phyloP scores from a whole-genome alignment of 2,329 filamentous ascomycete genomes.

The Akanthomyces lecanii region DNA sequence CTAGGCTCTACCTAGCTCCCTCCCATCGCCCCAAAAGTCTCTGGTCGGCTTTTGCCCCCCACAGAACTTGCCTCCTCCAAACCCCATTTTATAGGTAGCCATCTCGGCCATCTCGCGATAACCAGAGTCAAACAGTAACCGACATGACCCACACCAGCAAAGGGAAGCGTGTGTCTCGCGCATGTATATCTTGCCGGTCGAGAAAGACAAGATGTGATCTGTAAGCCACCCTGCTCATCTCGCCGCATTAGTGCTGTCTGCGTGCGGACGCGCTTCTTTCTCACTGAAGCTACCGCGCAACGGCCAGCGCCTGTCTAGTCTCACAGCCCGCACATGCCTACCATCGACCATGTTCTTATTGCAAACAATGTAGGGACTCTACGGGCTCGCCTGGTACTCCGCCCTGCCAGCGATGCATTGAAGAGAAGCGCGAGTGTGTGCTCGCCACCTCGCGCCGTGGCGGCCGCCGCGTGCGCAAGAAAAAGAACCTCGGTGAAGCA shows the following conservation, averaged over 20 bases:
- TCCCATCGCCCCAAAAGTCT: background rate
- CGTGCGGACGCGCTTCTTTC: background rate
- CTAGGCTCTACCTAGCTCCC: background rate
- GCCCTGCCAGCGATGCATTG: slow-evolving; percentile 36
- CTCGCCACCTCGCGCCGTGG: slow-evolving; percentile 38
- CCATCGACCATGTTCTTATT: background rate
- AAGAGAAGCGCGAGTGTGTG: slow-evolving; percentile 36
- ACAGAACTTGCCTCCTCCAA: slow-evolving; percentile 17
- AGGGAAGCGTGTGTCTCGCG: slow-evolving; percentile 30
- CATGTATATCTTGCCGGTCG: slow-evolving; percentile 29
- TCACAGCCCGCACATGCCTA: background rate
- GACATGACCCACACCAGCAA: slow-evolving; percentile 18
- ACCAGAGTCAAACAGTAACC: slow-evolving; percentile 3
- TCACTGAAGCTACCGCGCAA: background rate
- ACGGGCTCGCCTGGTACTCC: slow-evolving; percentile 33
- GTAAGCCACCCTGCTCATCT: slow-evolving; percentile 22
- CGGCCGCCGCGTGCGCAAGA: slow-evolving; percentile 26
- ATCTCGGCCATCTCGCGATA: slow-evolving; percentile 16
- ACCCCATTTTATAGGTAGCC: slow-evolving; percentile 9
- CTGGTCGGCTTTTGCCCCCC: slow-evolving; percentile 16
- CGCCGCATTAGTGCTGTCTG: background rate
- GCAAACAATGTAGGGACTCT: slow-evolving; percentile 25
- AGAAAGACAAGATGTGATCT: slow-evolving; percentile 32
- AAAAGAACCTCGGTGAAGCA: background rate
- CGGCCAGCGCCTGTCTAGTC: background rate